These are phyloP conservation scores for Aspergillus tubingensis DNA, from an alignment of 2,329 filamentous ascomycete species.

Conservation along the genomic window DNA sequence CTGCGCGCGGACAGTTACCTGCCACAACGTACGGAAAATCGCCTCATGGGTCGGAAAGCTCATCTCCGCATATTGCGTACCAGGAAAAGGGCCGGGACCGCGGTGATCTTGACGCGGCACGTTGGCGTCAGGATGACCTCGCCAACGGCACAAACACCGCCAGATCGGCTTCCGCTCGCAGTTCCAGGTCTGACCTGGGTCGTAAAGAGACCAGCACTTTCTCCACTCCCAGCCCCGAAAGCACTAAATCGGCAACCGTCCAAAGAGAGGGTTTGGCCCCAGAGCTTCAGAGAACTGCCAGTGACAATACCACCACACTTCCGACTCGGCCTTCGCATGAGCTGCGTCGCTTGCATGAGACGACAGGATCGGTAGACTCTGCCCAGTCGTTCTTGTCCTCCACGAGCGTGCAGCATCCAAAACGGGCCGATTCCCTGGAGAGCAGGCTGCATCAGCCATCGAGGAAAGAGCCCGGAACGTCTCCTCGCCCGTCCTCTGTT, in stretches of 20 bases:
- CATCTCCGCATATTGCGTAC: constrained; percentile 87
- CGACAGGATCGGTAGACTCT: constrained; percentile 46
- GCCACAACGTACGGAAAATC: constrained; percentile 32
- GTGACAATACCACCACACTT: constrained; percentile 30
- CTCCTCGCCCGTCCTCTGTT: constrained; percentile 34
- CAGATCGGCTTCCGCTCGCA: constrained; percentile 52
- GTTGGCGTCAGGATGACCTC: constrained; percentile 34
- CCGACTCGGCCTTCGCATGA: constrained; percentile 61
- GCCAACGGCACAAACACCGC: constrained; percentile 37
- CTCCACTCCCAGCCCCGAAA: constrained; percentile 38
- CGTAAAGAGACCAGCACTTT: constrained; percentile 45
- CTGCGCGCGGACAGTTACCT: constrained; percentile 51
- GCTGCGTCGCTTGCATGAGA: constrained; percentile 56
- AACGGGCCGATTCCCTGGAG: constrained; percentile 63
- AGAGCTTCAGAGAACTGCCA: constrained; percentile 34
- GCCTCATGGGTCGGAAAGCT: constrained; percentile 41
- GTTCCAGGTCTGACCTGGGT: constrained; percentile 45
- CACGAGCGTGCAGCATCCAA: constrained; percentile 45
- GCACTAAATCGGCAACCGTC: constrained; percentile 25
- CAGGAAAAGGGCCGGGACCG: constrained; percentile 76
- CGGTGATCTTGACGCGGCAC: constrained; percentile 49
- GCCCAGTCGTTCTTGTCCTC: constrained; percentile 36
- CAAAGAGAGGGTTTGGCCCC: constrained; percentile 36
- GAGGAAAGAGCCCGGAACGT: constrained; percentile 63
- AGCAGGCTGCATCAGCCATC: constrained; percentile 56